Percentiles rank a stretch among this genome's conserved stretches.
Evolutionary conservation across 441 rosid genomes (phyloP).

Genomic region (Rhodomyrtus psidioides): DNA sequence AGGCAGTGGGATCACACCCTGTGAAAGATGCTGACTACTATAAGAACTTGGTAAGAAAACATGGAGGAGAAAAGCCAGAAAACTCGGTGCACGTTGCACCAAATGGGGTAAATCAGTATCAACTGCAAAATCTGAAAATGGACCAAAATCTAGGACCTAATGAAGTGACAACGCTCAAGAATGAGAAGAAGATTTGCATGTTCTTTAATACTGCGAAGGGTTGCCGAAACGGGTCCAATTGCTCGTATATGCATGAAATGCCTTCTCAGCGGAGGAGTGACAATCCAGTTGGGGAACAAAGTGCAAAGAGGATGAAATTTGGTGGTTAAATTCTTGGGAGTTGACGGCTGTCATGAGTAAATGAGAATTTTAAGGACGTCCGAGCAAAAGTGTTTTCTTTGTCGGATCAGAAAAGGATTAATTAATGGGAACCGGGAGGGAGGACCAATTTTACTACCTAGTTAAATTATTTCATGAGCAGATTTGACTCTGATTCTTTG

Average conservation of each 20-base stretch:
- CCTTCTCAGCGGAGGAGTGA: conserved; percentile 17
- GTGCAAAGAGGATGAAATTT: conserved; percentile 41
- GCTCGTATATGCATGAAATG: conserved; percentile 33
- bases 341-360: not conserved
- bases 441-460: not conserved
- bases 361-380: not conserved
- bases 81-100: conserved; percentile 1
- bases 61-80: conserved; percentile 40
- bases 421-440: not conserved
- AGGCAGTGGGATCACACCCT: conserved; percentile 4
- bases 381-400: not conserved
- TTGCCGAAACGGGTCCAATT: conserved; percentile 40
- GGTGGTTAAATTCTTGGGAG: conserved; percentile 3
- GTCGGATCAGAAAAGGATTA: not conserved
- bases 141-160: conserved; percentile 4
- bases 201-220: conserved; percentile 39
- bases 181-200: conserved; percentile 28
- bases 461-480: not conserved
- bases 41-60: conserved; percentile 60
- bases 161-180: conserved; percentile 9
- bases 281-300: conserved; percentile 12
- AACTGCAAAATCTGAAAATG: conserved; percentile 8
- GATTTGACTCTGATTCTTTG: not conserved
- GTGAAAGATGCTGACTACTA: conserved; percentile 35
- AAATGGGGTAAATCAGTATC: conserved; percentile 11